Evolutionary conservation across 2,329 filamentous ascomycete species (phyloP), one percentile per base, ranked within the genome.

Genomic region (Daldinia sp.): DNA sequence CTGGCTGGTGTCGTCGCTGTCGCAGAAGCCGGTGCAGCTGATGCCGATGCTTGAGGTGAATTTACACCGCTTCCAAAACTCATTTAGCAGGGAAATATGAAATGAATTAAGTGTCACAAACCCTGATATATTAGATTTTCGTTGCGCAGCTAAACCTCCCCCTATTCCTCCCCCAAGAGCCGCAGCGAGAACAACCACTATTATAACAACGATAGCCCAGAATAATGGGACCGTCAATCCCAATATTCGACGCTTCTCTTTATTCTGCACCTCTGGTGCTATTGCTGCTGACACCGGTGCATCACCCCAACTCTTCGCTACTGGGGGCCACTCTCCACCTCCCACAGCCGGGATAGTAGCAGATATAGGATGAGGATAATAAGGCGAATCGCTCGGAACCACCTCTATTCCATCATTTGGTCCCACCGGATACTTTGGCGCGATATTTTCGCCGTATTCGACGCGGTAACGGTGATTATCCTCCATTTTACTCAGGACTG

Each of bases 151-250:
- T 13, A 48, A 30, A 4, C 43, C 71, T 4, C 69, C 69, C 19
- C 68, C 70, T 19, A 73, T 63, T 11, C 71, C 71, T 30, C 70
- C 71, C 13, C 70, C 71, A 9, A 70, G 67, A 17, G 27, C 70
- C 4, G 54, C 70, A 1, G 70, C 71, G 3, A 72, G 61, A n/a
- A 73, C 50, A 10, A 72, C 29, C 25, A 69, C 45, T 8, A 72
- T 48, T 9, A 60, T 39, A 15, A 72, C 32, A 30, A 72, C 48
- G 2, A 71, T 3, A 9, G 50, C 39, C 71, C 71, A 73, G 48
- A 72, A 73, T 6, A 68, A 11, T n/a, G 67, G 64, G 1, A 72
- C 63, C 4, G 69, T 61, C 2, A 73, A 69, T 1, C 71, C 71
- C 3, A 71, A 34, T 43, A 73, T 57, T 50, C 58, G 53, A 21